These are phyloP conservation scores for Pleomassaria siparia DNA, from an alignment of 2,329 filamentous ascomycete genomes.

Conservation along the genomic window DNA sequence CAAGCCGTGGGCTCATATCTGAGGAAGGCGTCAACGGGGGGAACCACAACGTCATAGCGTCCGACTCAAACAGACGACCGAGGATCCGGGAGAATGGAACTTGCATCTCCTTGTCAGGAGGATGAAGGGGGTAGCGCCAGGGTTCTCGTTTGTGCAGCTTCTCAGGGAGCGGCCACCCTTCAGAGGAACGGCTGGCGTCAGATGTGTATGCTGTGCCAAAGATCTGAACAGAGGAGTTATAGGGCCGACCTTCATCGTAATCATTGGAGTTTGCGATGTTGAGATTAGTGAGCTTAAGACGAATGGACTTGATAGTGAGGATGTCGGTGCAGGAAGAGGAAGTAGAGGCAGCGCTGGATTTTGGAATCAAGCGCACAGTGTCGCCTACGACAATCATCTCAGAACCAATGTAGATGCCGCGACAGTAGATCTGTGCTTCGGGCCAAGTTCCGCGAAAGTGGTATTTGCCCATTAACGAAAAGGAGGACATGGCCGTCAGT, in stretches of 20 bases:
- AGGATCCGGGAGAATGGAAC: slow-evolving; percentile 56
- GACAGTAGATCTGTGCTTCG: slow-evolving; percentile 53
- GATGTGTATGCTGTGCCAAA: slow-evolving; percentile 53
- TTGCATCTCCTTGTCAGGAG: slow-evolving; percentile 43
- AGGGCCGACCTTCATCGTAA: slow-evolving; percentile 49
- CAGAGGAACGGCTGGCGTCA: slow-evolving; percentile 35
- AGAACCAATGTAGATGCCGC: slow-evolving; percentile 58
- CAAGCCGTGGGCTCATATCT: slow-evolving; percentile 2
- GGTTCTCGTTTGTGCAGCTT: slow-evolving; percentile 45
- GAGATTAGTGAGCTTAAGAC: slow-evolving; percentile 52
- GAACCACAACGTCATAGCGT: slow-evolving; percentile 52
- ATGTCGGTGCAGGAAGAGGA: slow-evolving; percentile 56
- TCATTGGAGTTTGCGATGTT: slow-evolving; percentile 50
- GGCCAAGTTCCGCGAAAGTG: slow-evolving; percentile 59
- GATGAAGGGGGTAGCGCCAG: slow-evolving; percentile 54
- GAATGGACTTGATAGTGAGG: slow-evolving; percentile 56
- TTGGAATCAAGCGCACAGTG: slow-evolving; percentile 51
- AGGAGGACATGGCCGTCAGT: slow-evolving; percentile 54
- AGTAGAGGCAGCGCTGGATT: slow-evolving; percentile 14
- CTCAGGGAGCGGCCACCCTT: slow-evolving; percentile 18
- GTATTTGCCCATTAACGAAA: slow-evolving; percentile 56
- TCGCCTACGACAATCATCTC: slow-evolving; percentile 60
- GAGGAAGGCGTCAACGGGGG: slow-evolving; percentile 16
- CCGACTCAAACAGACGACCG: slow-evolving; percentile 57
- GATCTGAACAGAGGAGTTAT: slow-evolving; percentile 51